Evolutionary conservation across 768 basidiomycete species (phyloP).

Genomic region (Termitomyces sp.): DNA sequence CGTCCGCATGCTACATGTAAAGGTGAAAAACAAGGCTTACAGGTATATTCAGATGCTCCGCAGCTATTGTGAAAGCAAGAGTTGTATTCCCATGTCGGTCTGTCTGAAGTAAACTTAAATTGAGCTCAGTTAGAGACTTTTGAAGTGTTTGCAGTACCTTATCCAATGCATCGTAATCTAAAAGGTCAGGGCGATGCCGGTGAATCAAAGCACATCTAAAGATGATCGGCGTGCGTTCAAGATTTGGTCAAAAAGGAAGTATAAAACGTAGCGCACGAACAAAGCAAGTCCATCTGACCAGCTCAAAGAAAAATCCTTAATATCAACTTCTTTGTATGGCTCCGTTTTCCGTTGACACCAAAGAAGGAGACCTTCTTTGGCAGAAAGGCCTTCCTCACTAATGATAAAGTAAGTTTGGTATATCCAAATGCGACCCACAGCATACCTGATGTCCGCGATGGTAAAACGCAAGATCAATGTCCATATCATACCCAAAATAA

Average conservation of each 20-base stretch:
- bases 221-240: constrained; percentile 1
- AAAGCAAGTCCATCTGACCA: constrained; percentile 96
- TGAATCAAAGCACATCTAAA: constrained; percentile 94
- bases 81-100: constrained; percentile 81
- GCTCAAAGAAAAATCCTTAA: constrained; percentile 88
- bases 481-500: constrained; percentile 99
- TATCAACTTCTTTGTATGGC: constrained; percentile 86
- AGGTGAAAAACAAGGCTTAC: constrained; percentile 38
- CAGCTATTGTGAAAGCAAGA: constrained; percentile 84
- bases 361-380: constrained; percentile 92
- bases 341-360: constrained; percentile 98
- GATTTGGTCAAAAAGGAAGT: constrained; percentile 2
- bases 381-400: constrained; percentile 97
- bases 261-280: constrained; percentile 42
- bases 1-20: not conserved
- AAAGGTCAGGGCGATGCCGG: constrained; percentile 90
- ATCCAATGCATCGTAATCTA: constrained; percentile 84
- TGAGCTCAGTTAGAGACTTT: constrained; percentile 1
- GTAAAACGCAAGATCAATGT: constrained; percentile 95
- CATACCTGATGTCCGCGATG: constrained; percentile 95
- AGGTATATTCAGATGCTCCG: constrained; percentile 85
- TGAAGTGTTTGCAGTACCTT: constrained; percentile 44
- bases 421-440: constrained; percentile 4
- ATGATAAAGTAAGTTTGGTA: constrained; percentile 12
- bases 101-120: constrained; percentile 32